Percentiles rank a stretch among this genome's conserved stretches.
These are phyloP conservation scores for Lodderomyces jiufengensis DNA, from an alignment of 1,139 yeast genomes.

Conservation along the genomic window DNA sequence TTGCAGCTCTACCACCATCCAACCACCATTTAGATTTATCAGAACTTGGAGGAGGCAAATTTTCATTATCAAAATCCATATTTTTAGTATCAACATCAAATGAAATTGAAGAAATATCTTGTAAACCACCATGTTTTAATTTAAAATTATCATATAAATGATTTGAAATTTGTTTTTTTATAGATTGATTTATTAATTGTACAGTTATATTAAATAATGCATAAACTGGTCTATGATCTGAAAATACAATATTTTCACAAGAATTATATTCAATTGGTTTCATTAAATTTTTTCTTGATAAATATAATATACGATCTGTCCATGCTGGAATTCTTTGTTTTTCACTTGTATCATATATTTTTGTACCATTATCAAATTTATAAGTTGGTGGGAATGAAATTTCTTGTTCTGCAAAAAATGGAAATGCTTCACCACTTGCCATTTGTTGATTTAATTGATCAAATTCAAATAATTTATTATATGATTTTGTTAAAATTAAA, in stretches of 20 bases:
- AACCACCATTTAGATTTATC: constrained; percentile 91
- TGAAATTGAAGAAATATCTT: constrained; percentile 30
- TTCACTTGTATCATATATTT: constrained; percentile 77
- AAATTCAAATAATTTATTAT: constrained; percentile 52
- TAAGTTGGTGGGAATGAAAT: constrained; percentile 85
- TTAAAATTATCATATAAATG: constrained; percentile 58
- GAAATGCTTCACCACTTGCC: constrained; percentile 61
- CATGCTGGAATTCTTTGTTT: constrained; percentile 94
- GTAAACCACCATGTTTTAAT: constrained; percentile 40
- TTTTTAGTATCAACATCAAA: constrained; percentile 21
- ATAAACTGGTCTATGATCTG: constrained; percentile 93
- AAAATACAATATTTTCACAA: constrained; percentile 60
- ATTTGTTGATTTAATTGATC: constrained; percentile 81
- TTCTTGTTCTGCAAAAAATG: constrained; percentile 71
- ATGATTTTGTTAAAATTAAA: constrained; percentile 47
- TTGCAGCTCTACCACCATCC: constrained; percentile 71
- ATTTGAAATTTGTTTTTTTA: constrained; percentile 55
- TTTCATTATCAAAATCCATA: constrained; percentile 21
- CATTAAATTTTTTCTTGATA: constrained; percentile 50
- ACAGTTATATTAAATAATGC: constrained; percentile 70
- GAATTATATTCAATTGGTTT: constrained; percentile 65
- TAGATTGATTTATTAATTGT: constrained; percentile 62
- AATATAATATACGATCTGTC: constrained; percentile 75
- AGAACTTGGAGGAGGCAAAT: constrained; percentile 85
- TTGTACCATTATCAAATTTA: constrained; percentile 83